Evolutionary conservation across 495 filamentous ascomycete species (phyloP).

Genomic region (Penicillium verhagenii): DNA sequence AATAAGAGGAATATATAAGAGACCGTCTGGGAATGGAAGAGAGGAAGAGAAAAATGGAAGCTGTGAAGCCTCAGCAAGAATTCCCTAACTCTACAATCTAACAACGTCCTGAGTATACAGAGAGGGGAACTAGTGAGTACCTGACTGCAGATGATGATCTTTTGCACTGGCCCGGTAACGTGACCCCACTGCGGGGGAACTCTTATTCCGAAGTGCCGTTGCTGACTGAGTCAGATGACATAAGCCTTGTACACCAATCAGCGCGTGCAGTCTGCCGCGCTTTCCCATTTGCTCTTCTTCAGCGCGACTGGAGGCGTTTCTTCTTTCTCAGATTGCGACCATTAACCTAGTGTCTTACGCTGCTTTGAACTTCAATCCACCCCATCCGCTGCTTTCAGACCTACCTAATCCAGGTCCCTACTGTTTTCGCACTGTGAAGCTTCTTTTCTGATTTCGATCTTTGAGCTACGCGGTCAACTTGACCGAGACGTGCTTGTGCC

Average conservation of each 20-base stretch:
- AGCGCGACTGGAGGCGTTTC: conserved; percentile 31
- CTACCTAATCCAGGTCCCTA: not conserved
- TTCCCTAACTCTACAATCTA: conserved; percentile 6
- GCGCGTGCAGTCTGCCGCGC: conserved; percentile 34
- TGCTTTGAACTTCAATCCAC: not conserved
- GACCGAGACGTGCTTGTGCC: conserved; percentile 16
- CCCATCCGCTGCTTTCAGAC: not conserved
- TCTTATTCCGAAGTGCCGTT: conserved; percentile 24
- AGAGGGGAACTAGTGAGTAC: conserved; percentile 5
- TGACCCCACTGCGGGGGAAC: conserved; percentile 40
- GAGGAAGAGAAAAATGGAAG: not conserved
- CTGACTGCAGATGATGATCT: conserved; percentile 5
- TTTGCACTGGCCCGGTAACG: conserved; percentile 44
- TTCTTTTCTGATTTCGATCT: conserved; percentile 3
- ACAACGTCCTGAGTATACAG: not conserved
- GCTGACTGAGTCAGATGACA: conserved; percentile 29
- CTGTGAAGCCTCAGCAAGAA: not conserved
- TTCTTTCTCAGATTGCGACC: conserved; percentile 9
- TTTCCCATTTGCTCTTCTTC: conserved; percentile 31
- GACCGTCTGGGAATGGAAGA: not conserved
- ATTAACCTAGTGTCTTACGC: conserved; percentile 1
- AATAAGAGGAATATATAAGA: not conserved
- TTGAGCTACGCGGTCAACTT: conserved; percentile 5
- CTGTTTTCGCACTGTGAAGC: conserved; percentile 6
- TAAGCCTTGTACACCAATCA: conserved; percentile 31